Evolutionary conservation across 176 grass and related monocot species (phyloP).

Genomic region (Leersia perrieri): DNA sequence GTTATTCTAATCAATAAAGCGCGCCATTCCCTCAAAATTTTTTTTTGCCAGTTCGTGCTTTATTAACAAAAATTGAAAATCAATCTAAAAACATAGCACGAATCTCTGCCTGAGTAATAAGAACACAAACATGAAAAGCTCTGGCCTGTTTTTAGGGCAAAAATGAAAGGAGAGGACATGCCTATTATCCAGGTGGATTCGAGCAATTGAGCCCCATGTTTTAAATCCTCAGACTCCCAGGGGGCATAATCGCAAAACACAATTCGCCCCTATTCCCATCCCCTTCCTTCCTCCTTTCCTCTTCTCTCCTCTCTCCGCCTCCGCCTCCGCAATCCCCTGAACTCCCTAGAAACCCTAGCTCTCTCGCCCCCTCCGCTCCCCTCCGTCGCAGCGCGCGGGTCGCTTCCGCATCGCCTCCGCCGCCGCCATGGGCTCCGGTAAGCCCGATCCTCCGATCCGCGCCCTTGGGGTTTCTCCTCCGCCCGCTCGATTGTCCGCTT

Average conservation of each 20-base stretch:
- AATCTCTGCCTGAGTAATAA: too few relatives aligned
- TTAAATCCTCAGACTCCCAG: not conserved
- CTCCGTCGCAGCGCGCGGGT: not conserved
- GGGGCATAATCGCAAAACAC: conserved; percentile 14
- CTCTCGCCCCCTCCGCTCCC: not conserved
- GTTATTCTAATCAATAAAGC: too few relatives aligned
- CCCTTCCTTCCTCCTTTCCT: not conserved
- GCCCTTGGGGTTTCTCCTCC: not conserved
- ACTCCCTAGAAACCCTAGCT: conserved; percentile 42
- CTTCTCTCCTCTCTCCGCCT: not conserved
- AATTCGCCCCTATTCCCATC: too few relatives aligned
- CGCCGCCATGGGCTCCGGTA: conserved; percentile 71
- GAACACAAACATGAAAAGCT: not conserved
- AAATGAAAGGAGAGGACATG: not conserved
- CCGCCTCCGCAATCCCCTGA: conserved; percentile 23
- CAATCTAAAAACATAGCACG: too few relatives aligned
- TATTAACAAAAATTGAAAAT: not conserved
- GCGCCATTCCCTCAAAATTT: too few relatives aligned
- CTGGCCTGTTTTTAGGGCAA: not conserved
- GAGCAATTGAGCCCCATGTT: not conserved
- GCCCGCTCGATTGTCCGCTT: not conserved
- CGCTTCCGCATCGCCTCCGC: not conserved
- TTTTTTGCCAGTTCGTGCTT: not conserved
- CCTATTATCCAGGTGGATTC: not conserved
- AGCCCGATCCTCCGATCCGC: not conserved